Percentiles rank a stretch among this genome's conserved stretches.
Conservation (phyloP, 2,329 filamentous ascomycete species). For the Arachnomyces sp. region DNA sequence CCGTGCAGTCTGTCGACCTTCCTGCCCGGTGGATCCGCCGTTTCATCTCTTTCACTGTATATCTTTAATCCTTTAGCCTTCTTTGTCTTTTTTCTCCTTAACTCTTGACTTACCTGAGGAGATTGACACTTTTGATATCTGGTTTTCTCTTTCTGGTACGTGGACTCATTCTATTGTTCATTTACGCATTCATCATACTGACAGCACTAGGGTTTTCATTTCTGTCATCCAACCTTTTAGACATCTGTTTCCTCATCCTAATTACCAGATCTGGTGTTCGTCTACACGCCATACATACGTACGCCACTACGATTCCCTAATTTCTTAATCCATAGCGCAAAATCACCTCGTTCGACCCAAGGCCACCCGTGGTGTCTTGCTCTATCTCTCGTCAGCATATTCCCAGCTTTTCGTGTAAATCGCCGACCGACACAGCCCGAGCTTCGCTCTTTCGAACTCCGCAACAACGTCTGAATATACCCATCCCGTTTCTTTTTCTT, state of each 20-base stretch:
- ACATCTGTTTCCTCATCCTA: too few species aligned
- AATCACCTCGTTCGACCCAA: not conserved
- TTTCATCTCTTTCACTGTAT: constrained; percentile 1
- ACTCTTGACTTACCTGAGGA: not conserved
- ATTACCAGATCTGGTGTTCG: too few species aligned
- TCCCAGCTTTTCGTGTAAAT: not conserved
- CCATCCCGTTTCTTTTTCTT: constrained; percentile 19
- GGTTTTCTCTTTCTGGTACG: too few species aligned
- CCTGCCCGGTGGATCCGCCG: not conserved
- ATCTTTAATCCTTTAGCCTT: constrained; percentile 12
- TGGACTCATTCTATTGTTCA: too few species aligned
- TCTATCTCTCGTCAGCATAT: constrained; percentile 1
- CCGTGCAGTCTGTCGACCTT: constrained; percentile 19
- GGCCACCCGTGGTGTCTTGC: not conserved
- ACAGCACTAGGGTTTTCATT: too few species aligned
- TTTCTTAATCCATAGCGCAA: too few species aligned
- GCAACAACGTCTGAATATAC: constrained; percentile 14
- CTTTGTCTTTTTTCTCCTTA: constrained; percentile 6
- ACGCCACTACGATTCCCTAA: too few species aligned
- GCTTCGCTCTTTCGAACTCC: constrained; percentile 1
- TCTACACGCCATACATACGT: too few species aligned
- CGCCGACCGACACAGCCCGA: not conserved
- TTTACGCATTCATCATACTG: too few species aligned
- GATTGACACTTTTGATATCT: too few species aligned
- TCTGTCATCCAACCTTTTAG: too few species aligned